Evolutionary conservation across 305 asterid genomes (phyloP), one percentile per base, ranked within the genome.

Genomic region (Fraxinus dipetala): DNA sequence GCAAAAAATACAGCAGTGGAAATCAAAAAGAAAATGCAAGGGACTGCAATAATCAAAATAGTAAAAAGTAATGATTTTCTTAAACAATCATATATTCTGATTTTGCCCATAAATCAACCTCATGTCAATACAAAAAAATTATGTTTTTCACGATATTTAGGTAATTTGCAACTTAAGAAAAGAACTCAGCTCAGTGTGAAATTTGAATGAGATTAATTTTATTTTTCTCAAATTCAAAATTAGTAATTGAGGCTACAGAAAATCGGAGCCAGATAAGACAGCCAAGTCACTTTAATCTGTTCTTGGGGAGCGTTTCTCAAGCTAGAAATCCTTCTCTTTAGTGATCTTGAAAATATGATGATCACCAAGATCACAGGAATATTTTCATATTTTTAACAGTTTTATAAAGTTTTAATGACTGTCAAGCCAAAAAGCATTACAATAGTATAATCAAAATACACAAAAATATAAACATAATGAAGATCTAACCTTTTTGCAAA

Each of bases 1-100:
- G 80, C 85, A 83, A 73, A 75, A 86, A 77, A 75, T 28, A 79
- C 34, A 72, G 59, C 72, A 77, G 70, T 34, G 84, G 78, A 72
- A 81, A 76, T 45, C 24, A 76, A 36, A 5, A 45, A 4, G 3
- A 80, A 76, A 10, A 34, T 16, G 80, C 51, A 40, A 22, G 36
- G n/a, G 14, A 24, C 2, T 26, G 14, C 28, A 4, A 69, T 20
- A 11, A 24, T 6, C 28, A 20, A 36, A 51, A 77, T 20, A 63
- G 72, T 8, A 48, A 38, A 35, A 38, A 22, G 13, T 40, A 3
- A 8, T 5, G 32, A 56, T 56, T 18, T 59, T 75, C 75, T 24
- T 5, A 20, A 20, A 65, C 34, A 65, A 9, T 22, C n/a, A 65
- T 8, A 65, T 9, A 22, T 9, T 63, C 10, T 9, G 32, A 22